phyloP scores from a whole-genome alignment of 2,329 filamentous ascomycete species.

The Dactylellina parvicollis region DNA sequence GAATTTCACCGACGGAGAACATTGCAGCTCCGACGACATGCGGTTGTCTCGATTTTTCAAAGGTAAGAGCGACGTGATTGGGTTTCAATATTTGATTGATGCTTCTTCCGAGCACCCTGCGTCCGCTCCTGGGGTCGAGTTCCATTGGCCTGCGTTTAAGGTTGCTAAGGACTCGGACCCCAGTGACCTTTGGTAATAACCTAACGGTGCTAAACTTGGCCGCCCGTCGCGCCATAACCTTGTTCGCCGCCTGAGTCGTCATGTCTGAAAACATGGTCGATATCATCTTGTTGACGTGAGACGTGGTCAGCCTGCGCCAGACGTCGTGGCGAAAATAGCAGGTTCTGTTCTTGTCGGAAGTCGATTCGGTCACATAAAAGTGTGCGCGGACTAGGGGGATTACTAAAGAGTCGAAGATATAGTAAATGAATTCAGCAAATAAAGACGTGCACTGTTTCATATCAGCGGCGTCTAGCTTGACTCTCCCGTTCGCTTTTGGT shows the following conservation, averaged over 20 bases:
- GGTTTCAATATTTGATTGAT: conserved; percentile 78
- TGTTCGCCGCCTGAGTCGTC: conserved; percentile 67
- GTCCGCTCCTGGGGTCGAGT: conserved; percentile 44
- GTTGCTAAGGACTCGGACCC: conserved; percentile 87
- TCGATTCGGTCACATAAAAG: conserved; percentile 95
- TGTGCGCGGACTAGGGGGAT: conserved; percentile 86
- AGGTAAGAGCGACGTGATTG: conserved; percentile 78
- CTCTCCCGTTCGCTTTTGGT: conserved; percentile 55
- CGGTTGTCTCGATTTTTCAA: conserved; percentile 76
- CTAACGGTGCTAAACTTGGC: conserved; percentile 83
- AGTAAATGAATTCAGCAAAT: conserved; percentile 87
- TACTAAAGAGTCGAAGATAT: conserved; percentile 87
- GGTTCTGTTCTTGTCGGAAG: conserved; percentile 77
- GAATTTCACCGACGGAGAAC: conserved; percentile 83
- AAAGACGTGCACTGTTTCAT: conserved; percentile 79
- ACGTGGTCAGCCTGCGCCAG: conserved; percentile 80
- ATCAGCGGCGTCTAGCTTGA: conserved; percentile 76
- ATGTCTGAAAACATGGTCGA: conserved; percentile 81
- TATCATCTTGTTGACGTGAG: conserved; percentile 75
- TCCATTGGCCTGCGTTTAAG: conserved; percentile 73
- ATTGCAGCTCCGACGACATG: conserved; percentile 78
- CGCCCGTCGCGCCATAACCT: conserved; percentile 69
- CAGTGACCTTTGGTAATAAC: conserved; percentile 80
- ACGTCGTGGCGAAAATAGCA: conserved; percentile 96
- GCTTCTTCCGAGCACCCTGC: conserved; percentile 68